Percentiles rank a stretch among this genome's conserved stretches.
Evolutionary conservation across 257 asterid genomes (phyloP).

Genomic region (Solanum corneliomulleri): DNA sequence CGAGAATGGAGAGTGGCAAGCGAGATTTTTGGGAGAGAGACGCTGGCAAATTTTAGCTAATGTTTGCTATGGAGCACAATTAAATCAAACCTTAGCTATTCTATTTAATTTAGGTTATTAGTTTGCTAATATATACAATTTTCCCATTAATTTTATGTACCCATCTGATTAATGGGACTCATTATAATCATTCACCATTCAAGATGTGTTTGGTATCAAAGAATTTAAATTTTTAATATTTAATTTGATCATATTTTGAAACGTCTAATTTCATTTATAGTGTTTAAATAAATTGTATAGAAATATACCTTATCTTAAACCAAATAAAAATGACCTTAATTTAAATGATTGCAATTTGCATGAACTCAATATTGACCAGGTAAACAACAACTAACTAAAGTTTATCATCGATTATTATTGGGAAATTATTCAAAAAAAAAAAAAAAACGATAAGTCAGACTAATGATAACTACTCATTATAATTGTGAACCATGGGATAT

Average conservation of each 20-base stretch:
- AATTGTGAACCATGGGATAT: background rate
- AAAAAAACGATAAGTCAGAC: background rate
- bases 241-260: too few relatives aligned
- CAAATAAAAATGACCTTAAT: background rate
- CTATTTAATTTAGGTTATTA: too few relatives aligned
- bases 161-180: background rate
- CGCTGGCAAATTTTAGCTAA: too few relatives aligned
- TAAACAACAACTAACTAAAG: background rate
- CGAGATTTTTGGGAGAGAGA: too few relatives aligned
- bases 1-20: too few relatives aligned
- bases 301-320: background rate
- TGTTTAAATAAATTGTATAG: too few relatives aligned
- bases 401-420: background rate
- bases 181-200: background rate
- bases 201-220: too few relatives aligned
- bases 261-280: too few relatives aligned
- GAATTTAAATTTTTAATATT: too few relatives aligned
- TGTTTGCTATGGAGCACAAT: too few relatives aligned
- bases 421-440: background rate
- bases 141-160: background rate
- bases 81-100: too few relatives aligned
- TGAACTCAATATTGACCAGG: background rate
- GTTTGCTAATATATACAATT: too few relatives aligned
- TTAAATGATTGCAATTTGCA: background rate
- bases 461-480: background rate